Conservation (phyloP, 192 early-diverging fungal genomes). For the Podila horticola region DNA sequence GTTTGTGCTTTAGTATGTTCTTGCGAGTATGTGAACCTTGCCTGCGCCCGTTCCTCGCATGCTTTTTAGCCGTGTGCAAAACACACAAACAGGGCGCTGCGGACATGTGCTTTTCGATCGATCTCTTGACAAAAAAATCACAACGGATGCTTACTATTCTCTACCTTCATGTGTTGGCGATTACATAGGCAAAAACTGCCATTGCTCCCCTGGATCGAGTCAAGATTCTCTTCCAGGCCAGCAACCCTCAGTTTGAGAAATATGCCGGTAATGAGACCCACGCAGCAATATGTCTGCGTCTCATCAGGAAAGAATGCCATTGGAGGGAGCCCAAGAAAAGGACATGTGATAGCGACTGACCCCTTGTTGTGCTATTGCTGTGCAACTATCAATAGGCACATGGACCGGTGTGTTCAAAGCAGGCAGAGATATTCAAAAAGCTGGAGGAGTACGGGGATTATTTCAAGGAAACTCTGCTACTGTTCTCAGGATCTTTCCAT, state of each 20-base stretch:
- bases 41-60: neutral
- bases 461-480: slow-evolving; percentile 97
- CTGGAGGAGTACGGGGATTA: slow-evolving; percentile 80
- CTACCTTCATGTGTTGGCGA: neutral
- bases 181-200: slow-evolving; percentile 72
- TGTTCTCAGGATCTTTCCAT: slow-evolving; percentile 94
- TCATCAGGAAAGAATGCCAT: neutral
- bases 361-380: neutral
- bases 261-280: slow-evolving; percentile 61
- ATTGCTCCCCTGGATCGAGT: slow-evolving; percentile 88
- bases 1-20: neutral
- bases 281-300: too few species aligned
- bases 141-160: neutral
- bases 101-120: neutral
- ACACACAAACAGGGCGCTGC: neutral
- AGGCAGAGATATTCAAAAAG: slow-evolving; percentile 73
- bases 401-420: slow-evolving; percentile 88
- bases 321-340: neutral
- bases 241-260: slow-evolving; percentile 75
- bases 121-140: neutral
- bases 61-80: neutral
- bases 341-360: neutral
- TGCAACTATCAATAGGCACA: slow-evolving; percentile 60
- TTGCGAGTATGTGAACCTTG: neutral
- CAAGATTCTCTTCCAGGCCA: slow-evolving; percentile 88